phyloP scores from a whole-genome alignment of 73 alveolate species.

The Paramecium octaurelia region DNA sequence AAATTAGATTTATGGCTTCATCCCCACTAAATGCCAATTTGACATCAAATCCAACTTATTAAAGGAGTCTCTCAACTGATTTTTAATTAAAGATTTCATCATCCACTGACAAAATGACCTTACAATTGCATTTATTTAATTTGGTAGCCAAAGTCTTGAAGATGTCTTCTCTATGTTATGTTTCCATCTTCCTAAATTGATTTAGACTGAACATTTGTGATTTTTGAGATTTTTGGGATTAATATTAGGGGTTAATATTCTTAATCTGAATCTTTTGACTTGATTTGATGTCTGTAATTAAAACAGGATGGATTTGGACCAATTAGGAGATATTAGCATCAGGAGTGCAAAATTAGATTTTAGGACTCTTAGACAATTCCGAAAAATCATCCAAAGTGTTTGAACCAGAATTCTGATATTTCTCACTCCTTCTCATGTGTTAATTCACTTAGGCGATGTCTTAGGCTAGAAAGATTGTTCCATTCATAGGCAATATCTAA shows the following conservation, averaged over 20 bases:
- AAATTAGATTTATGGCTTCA: background rate
- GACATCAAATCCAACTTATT: background rate
- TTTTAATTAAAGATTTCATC: slow-evolving; percentile 37
- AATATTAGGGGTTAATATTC: background rate
- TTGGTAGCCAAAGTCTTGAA: background rate
- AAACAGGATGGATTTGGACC: background rate
- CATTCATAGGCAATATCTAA: background rate
- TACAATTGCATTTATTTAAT: slow-evolving; percentile 30
- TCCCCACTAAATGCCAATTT: slow-evolving; percentile 6
- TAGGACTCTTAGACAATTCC: background rate
- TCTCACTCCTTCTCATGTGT: background rate
- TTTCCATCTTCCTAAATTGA: background rate
- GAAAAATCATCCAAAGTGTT: background rate
- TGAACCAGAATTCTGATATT: background rate
- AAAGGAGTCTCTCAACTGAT: background rate
- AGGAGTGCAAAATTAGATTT: background rate
- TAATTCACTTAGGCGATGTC: background rate
- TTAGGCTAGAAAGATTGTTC: background rate
- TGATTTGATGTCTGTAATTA: background rate
- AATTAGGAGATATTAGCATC: background rate
- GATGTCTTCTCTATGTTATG: background rate
- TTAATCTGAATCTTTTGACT: background rate
- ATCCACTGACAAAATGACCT: background rate
- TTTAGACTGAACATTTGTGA: background rate
- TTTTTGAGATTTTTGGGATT: background rate